Evolutionary conservation across 2,329 filamentous ascomycete genomes (phyloP).

Genomic region (Colletotrichum sp.): DNA sequence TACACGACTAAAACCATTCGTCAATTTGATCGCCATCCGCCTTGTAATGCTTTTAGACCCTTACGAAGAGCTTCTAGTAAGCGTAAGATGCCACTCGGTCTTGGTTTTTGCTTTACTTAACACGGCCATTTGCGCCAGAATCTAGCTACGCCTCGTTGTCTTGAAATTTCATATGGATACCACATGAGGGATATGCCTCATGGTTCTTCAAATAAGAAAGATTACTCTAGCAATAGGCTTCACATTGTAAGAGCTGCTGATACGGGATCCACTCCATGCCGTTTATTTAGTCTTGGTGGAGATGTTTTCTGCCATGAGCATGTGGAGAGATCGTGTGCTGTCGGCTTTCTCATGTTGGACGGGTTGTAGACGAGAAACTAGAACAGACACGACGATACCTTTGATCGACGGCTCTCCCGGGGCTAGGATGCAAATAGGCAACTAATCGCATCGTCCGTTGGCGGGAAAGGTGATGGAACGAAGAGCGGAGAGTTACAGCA

Average conservation of each 20-base stretch:
- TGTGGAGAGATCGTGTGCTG: not conserved
- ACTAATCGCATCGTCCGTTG: not conserved
- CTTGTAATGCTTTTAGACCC: rapidly evolving
- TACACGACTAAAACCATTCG: not conserved
- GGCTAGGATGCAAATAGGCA: not conserved
- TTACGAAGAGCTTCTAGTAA: not conserved
- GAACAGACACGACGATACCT: not conserved
- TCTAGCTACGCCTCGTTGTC: not conserved
- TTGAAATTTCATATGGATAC: not conserved
- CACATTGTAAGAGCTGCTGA: not conserved
- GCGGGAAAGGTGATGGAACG: not conserved
- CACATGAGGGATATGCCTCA: not conserved
- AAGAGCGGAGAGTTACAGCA: not conserved
- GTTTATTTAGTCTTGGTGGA: not conserved
- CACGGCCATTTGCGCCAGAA: not conserved
- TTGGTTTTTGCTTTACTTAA: not conserved
- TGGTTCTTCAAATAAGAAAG: not conserved
- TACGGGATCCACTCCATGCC: not conserved
- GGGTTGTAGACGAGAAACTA: not conserved
- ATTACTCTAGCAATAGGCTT: not conserved
- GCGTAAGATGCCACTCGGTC: not conserved
- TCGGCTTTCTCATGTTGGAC: not conserved
- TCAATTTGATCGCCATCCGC: not conserved
- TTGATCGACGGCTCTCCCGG: not conserved
- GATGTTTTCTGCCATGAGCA: not conserved